phyloP scores from a whole-genome alignment of 2,329 filamentous ascomycete species.

The Aspergillus fumigatus region DNA sequence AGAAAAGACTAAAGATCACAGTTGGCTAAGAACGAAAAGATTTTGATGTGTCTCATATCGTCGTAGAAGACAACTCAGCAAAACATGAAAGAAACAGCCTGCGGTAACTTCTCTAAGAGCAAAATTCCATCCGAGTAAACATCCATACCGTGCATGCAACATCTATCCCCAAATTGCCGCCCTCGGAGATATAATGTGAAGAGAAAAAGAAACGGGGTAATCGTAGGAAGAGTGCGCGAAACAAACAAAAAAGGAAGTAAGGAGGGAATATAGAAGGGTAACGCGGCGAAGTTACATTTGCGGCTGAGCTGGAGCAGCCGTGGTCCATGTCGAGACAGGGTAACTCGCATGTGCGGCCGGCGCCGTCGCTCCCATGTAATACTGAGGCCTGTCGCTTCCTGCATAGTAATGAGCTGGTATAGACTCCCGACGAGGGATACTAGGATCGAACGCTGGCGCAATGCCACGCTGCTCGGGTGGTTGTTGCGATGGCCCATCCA shows the following conservation, averaged over 20 bases:
- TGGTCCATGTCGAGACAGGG: conserved; percentile 35
- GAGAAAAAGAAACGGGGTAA: conserved; percentile 1
- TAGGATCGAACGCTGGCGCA: conserved; percentile 26
- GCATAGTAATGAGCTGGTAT: conserved; percentile 33
- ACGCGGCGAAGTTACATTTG: conserved; percentile 27
- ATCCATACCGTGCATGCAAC: conserved; percentile 17
- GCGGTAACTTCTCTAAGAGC: conserved; percentile 20
- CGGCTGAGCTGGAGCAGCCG: conserved; percentile 34
- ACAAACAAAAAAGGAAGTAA: conserved; percentile 4
- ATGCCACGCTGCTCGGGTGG: conserved; percentile 31
- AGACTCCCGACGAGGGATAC: conserved; percentile 33
- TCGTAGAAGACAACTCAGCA: conserved; percentile 17
- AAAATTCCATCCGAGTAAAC: conserved; percentile 15
- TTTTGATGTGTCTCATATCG: conserved; percentile 16
- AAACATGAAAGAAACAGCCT: conserved; percentile 13
- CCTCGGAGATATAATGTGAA: conserved; percentile 10
- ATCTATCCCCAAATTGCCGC: conserved; percentile 23
- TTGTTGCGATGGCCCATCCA: conserved; percentile 27
- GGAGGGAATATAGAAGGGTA: conserved; percentile 5
- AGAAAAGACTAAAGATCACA: conserved; percentile 6
- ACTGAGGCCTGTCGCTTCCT: conserved; percentile 27
- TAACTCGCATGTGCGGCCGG: conserved; percentile 30
- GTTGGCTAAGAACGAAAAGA: conserved; percentile 3
- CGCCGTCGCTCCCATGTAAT: conserved; percentile 27
- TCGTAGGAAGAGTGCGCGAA: conserved; percentile 10